phyloP scores from a whole-genome alignment of 208 protist genomes.

The Trichomonas vaginalis region DNA sequence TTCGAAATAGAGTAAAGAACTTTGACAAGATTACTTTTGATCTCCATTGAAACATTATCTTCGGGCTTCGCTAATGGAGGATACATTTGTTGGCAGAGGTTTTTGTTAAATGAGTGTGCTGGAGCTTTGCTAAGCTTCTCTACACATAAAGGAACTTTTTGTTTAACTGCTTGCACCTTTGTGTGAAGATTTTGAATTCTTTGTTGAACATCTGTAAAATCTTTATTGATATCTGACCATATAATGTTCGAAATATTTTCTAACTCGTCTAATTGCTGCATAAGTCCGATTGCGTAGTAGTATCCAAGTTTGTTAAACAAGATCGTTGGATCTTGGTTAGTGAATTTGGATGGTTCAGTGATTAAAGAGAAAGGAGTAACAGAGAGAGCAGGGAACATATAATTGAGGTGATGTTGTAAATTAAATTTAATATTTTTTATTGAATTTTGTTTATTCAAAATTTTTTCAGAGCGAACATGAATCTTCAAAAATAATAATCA shows the following conservation, averaged over 20 bases:
- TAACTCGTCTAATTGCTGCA: neutral
- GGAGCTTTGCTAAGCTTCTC: neutral
- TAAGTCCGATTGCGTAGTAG: neutral
- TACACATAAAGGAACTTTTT: neutral
- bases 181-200: neutral
- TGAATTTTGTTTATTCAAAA: too few species aligned
- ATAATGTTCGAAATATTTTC: neutral
- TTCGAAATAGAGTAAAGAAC: too few species aligned
- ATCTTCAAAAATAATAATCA: too few species aligned
- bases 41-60: neutral
- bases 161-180: neutral
- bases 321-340: neutral
- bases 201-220: neutral
- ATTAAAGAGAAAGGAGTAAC: too few species aligned
- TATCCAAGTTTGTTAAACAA: neutral
- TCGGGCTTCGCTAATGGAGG: neutral
- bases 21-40: too few species aligned
- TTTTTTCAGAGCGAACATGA: too few species aligned
- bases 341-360: too few species aligned
- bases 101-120: neutral
- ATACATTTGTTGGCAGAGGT: neutral
- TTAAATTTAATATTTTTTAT: too few species aligned
- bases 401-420: too few species aligned
- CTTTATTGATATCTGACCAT: neutral
- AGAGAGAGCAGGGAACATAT: too few species aligned